Base-by-base conservation (phyloP, 768 basidiomycete genomes). In the Boletus rubropictus region DNA sequence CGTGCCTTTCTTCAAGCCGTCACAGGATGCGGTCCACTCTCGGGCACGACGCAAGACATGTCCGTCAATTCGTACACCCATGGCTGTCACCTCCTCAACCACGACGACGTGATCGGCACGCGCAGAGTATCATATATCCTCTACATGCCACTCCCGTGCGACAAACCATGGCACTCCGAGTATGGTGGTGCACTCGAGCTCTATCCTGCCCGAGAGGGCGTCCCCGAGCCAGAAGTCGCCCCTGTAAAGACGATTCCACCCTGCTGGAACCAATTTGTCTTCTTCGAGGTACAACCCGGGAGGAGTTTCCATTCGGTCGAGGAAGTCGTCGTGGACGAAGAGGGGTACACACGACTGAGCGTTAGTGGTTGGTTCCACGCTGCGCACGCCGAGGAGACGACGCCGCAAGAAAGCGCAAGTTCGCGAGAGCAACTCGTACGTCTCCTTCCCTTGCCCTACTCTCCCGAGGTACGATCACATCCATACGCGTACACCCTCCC, bases 321-420 rank as follows among this genome's bases (percentile, higher is more conserved):
- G 60, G 95, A 98, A 64, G 95, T 97, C 27, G 81, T 95, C n/a
- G 84, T 89, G 0, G 80, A 68, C 18, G 70, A 81, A 52, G 86
- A 87, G 36, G 85, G 84, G 0, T 69, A 81, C 36, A 77, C 85
- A 56, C 73, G 95, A 29, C 67, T 97, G 57, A 91, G 88, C 54
- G 88, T 97, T 57, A 92, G 88, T 56, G 95, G 95, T 7, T 98
- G 95, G 95, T 98, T 97, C 71, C 95, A 98, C 62, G 82, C 84
- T 20, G 85, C 91, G 0, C 82, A 95, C 39, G 69, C 73, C 0
- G 81, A 83, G 36, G 50, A 68, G 11, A 61, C 59, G 14, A 59
- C 61, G 24, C 73, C 77, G 42, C 55, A 75, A 27, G 86, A 88
- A 67, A 91, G 84, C 65, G 83, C 87, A 66, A 93, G 90, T 67